These are phyloP conservation scores for Clarireedia paspali DNA, from an alignment of 2,329 filamentous ascomycete genomes.

Conservation along the genomic window DNA sequence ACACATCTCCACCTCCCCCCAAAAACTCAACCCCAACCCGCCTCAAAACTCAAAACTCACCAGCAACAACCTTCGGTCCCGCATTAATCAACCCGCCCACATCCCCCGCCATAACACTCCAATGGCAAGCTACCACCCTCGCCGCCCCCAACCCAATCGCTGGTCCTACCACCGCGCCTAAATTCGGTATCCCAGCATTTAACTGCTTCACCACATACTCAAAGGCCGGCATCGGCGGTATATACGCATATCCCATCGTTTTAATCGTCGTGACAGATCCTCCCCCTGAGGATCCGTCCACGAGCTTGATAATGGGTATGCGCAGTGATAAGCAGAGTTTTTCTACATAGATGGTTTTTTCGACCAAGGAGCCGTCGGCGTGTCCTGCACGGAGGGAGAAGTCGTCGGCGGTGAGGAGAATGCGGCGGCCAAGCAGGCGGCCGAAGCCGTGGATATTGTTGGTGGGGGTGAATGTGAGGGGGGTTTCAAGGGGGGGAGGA, in stretches of 20 bases:
- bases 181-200: constrained; percentile 56
- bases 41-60: not conserved
- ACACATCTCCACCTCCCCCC: no score
- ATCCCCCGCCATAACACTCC: constrained; percentile 58
- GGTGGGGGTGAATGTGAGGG: constrained; percentile 45
- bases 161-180: constrained; percentile 55
- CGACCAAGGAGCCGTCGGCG: constrained; percentile 50
- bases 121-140: constrained; percentile 53
- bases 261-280: constrained; percentile 54
- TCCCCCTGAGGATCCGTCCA: constrained; percentile 56
- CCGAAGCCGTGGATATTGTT: constrained; percentile 58
- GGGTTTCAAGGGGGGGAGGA: not conserved
- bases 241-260: constrained; percentile 48
- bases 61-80: constrained; percentile 53
- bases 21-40: no score
- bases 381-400: constrained; percentile 57
- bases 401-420: constrained; percentile 57
- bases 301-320: constrained; percentile 54
- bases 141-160: constrained; percentile 57
- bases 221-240: constrained; percentile 49
- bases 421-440: constrained; percentile 41
- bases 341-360: constrained; percentile 55
- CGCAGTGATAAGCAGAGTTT: constrained; percentile 50
- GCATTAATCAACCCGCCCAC: constrained; percentile 57
- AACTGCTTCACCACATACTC: constrained; percentile 47